Evolutionary conservation across 2,329 filamentous ascomycete genomes (phyloP).

Genomic region (Hawksworthiomyces lignivorus): DNA sequence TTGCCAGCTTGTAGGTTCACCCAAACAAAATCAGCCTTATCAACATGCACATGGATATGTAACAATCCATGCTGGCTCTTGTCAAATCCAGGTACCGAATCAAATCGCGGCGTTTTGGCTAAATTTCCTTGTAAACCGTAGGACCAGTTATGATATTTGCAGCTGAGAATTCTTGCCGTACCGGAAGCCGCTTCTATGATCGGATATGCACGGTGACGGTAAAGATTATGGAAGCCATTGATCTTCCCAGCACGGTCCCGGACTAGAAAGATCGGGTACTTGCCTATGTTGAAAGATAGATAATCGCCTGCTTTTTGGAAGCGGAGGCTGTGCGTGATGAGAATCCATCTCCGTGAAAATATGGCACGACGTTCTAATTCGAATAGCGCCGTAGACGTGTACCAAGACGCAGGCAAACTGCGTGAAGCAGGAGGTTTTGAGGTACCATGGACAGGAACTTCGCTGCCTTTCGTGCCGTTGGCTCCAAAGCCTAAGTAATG

Average conservation of each 20-base stretch:
- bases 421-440: conserved; percentile 4
- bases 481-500: background rate
- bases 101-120: conserved; percentile 34
- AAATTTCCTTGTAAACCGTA: conserved; percentile 34
- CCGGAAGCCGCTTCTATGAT: conserved; percentile 29
- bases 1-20: conserved; percentile 29
- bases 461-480: background rate
- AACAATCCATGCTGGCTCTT: conserved; percentile 36
- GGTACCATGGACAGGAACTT: conserved; percentile 4
- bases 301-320: conserved; percentile 29
- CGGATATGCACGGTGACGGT: conserved; percentile 35
- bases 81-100: conserved; percentile 30
- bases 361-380: conserved; percentile 36
- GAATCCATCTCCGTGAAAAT: conserved; percentile 33
- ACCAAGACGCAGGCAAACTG: conserved; percentile 34
- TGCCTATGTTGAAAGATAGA: conserved; percentile 25
- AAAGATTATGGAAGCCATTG: conserved; percentile 36
- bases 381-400: conserved; percentile 33
- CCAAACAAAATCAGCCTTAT: conserved; percentile 13
- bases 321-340: conserved; percentile 26
- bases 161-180: conserved; percentile 30
- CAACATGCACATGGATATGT: conserved; percentile 36
- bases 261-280: conserved; percentile 32
- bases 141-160: conserved; percentile 39
- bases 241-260: conserved; percentile 26